phyloP scores from a whole-genome alignment of 2,329 filamentous ascomycete species.

The Nothomitra cinnamomea region DNA sequence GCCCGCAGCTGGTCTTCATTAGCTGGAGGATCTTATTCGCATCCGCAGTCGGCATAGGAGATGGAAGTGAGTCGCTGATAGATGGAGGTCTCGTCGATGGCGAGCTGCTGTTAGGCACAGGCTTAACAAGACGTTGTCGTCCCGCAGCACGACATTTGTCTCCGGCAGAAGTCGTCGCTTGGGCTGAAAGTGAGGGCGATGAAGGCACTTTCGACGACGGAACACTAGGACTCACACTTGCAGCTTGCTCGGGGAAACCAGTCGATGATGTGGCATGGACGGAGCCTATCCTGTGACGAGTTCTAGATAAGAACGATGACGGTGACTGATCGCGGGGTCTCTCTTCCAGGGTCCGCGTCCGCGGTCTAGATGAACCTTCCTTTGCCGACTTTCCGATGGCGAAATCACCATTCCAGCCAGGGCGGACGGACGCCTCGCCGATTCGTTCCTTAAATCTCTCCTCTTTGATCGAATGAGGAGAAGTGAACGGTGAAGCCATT shows the following conservation, averaged over 20 bases:
- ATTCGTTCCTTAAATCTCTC: not conserved
- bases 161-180: not conserved
- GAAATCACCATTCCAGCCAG: not conserved
- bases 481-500: not conserved
- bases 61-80: constrained; percentile 28
- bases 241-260: not conserved
- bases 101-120: constrained; percentile 21
- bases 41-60: constrained; percentile 46
- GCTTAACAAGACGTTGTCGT: not conserved
- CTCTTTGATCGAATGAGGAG: not conserved
- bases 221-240: not conserved
- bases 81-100: not conserved
- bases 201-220: not conserved
- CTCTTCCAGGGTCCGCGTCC: constrained; percentile 33
- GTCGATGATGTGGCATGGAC: constrained; percentile 37
- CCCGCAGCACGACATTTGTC: not conserved
- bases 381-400: constrained; percentile 3
- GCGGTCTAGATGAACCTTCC: constrained; percentile 22
- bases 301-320: constrained; percentile 20
- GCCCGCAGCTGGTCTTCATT: constrained; percentile 62
- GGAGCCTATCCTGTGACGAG: constrained; percentile 50
- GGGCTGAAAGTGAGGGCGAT: not conserved
- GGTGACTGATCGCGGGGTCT: not conserved
- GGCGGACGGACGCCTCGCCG: not conserved
- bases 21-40: constrained; percentile 54